phyloP scores from a whole-genome alignment of 441 rosid species.

The Manihot esculenta region DNA sequence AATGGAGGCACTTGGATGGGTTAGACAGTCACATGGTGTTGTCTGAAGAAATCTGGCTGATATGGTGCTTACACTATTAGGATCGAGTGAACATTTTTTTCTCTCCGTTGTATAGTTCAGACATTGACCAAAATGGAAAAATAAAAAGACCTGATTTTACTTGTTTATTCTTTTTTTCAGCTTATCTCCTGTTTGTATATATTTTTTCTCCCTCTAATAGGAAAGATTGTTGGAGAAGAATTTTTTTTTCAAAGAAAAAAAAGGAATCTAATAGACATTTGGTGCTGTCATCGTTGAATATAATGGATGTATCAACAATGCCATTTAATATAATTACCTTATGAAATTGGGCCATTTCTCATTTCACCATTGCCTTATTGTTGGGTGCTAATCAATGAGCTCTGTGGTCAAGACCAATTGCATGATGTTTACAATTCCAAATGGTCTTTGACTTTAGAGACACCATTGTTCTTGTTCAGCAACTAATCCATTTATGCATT shows the following conservation, averaged over 20 bases:
- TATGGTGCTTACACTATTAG: neutral
- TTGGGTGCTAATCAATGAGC: neutral
- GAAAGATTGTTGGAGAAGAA: conserved; percentile 3
- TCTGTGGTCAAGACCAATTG: neutral
- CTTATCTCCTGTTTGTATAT: neutral
- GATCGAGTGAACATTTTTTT: neutral
- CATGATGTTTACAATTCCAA: neutral
- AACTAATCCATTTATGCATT: neutral
- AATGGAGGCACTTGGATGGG: neutral
- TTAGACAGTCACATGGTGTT: neutral
- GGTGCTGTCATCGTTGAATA: neutral
- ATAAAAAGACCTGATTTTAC: neutral
- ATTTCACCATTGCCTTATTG: neutral
- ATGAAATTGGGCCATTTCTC: neutral
- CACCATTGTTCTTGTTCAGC: no score
- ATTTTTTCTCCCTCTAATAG: neutral
- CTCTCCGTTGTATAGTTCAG: neutral
- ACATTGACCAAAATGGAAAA: neutral
- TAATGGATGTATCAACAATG: neutral
- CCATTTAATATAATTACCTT: neutral
- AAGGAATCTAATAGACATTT: neutral
- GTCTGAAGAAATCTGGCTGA: neutral
- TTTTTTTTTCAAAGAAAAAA: no score
- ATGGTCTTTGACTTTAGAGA: neutral
- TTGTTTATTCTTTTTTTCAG: neutral